A percentile compares a stretch with the other conserved stretches of the same genome.
Conservation (phyloP, 768 basidiomycete species). For the Termitomyces heimii region DNA sequence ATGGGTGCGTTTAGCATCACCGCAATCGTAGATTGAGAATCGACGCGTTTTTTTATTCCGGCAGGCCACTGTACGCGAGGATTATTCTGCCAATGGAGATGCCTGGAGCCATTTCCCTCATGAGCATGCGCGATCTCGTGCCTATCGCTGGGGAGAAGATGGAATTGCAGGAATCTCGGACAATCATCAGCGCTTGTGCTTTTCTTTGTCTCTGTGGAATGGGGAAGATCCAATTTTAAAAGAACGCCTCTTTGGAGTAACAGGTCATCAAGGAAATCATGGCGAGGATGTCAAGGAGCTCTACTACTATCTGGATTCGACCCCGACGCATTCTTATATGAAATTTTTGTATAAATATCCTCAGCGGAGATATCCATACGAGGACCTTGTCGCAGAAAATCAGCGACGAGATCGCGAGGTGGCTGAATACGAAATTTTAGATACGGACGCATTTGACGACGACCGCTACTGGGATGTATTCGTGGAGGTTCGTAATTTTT, state of each 20-base stretch:
- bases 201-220: conserved; percentile 92
- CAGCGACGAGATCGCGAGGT: conserved; percentile 78
- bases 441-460: conserved; percentile 87
- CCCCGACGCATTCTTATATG: conserved; percentile 99
- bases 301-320: conserved; percentile 98
- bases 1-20: conserved; percentile 63
- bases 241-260: conserved; percentile 93
- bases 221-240: conserved; percentile 91
- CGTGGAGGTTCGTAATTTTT: conserved; percentile 65
- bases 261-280: conserved; percentile 97
- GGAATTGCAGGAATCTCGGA: conserved; percentile 97
- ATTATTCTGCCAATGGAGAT: conserved; percentile 95
- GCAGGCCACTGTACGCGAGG: conserved; percentile 96
- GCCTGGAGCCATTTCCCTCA: conserved; percentile 96
- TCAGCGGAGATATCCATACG: conserved; percentile 88
- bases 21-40: neutral
- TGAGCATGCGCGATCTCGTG: conserved; percentile 86
- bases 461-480: conserved; percentile 99
- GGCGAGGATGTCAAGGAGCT: conserved; percentile 99
- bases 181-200: conserved; percentile 92
- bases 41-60: conserved; percentile 13
- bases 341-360: conserved; percentile 99
- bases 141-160: conserved; percentile 99
- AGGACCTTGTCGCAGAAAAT: conserved; percentile 86
- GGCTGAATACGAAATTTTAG: conserved; percentile 88